A percentile compares a stretch with the other conserved stretches of the same genome.
Conservation (phyloP, 805 yeast species). For the Zygosaccharomyces rouxii region DNA sequence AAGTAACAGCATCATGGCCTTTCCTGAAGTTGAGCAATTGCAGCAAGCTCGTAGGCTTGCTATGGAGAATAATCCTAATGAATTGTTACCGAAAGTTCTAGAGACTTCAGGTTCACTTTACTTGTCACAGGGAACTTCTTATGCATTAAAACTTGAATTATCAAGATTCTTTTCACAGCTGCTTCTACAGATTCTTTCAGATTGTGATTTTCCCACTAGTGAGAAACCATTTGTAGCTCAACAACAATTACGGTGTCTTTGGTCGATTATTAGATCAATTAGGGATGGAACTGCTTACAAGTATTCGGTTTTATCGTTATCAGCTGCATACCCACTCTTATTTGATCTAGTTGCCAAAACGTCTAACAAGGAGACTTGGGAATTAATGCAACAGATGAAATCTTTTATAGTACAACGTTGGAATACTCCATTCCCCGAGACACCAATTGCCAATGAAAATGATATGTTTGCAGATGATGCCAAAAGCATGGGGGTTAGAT, state of each 20-base stretch:
- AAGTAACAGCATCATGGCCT: constrained; percentile 8
- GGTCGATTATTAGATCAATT: constrained; percentile 23
- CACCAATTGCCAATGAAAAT: constrained; percentile 26
- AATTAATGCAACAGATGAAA: constrained; percentile 51
- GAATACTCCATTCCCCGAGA: constrained; percentile 52
- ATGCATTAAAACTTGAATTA: constrained; percentile 12
- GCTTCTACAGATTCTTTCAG: constrained; percentile 25
- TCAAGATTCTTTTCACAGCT: constrained; percentile 24
- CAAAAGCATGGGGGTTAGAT: constrained; percentile 53
- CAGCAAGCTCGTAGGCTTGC: constrained; percentile 31
- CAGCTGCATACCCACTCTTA: constrained; percentile 44
- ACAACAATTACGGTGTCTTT: constrained; percentile 26
- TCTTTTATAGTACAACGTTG: constrained; percentile 55
- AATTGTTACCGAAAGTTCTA: constrained; percentile 32
- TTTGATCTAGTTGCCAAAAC: constrained; percentile 44
- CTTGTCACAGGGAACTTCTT: constrained; percentile 11
- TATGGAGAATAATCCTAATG: constrained; percentile 29
- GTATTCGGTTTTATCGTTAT: constrained; percentile 38
- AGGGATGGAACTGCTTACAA: constrained; percentile 35
- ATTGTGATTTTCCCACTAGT: constrained; percentile 18
- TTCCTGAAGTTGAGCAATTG: constrained; percentile 27
- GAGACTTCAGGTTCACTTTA: constrained; percentile 29
- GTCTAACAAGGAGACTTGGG: constrained; percentile 47
- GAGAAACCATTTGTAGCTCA: constrained; percentile 34
- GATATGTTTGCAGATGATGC: constrained; percentile 35